Evolutionary conservation across 257 asterid species (phyloP).

Genomic region (Dorcoceras hygrometricum): DNA sequence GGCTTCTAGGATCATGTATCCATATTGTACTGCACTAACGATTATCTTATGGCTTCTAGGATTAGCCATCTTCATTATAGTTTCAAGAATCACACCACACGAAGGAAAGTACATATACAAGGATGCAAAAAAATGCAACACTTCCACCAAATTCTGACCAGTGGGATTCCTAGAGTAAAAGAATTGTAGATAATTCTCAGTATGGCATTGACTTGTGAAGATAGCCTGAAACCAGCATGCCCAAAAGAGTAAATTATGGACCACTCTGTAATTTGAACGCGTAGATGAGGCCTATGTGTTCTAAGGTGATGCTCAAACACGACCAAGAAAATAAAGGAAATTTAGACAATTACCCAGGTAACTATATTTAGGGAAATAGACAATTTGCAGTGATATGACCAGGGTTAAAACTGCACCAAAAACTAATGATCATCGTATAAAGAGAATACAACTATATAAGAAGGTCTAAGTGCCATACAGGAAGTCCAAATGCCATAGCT

Average conservation of each 20-base stretch:
- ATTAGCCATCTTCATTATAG: no score
- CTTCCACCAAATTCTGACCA: no score
- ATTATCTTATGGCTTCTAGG: no score
- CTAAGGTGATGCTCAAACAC: background rate
- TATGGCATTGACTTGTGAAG: background rate
- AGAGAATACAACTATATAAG: constrained; percentile 8
- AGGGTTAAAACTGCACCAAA: background rate
- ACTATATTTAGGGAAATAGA: no score
- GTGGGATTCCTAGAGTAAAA: no score
- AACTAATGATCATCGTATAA: background rate
- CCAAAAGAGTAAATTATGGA: background rate
- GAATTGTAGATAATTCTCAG: background rate
- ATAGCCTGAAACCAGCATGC: background rate
- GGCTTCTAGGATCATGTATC: background rate
- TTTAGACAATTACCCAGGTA: background rate
- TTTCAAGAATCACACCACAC: no score
- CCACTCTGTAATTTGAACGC: background rate
- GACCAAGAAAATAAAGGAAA: background rate
- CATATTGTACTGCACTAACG: background rate
- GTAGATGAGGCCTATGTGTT: background rate
- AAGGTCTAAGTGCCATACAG: constrained; percentile 49
- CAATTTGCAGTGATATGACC: no score
- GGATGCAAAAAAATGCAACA: background rate
- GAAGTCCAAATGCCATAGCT: constrained; percentile 99
- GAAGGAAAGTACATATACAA: background rate